These are phyloP conservation scores for Staphylotrichum tortipilum DNA, from an alignment of 495 filamentous ascomycete genomes.

Conservation along the genomic window DNA sequence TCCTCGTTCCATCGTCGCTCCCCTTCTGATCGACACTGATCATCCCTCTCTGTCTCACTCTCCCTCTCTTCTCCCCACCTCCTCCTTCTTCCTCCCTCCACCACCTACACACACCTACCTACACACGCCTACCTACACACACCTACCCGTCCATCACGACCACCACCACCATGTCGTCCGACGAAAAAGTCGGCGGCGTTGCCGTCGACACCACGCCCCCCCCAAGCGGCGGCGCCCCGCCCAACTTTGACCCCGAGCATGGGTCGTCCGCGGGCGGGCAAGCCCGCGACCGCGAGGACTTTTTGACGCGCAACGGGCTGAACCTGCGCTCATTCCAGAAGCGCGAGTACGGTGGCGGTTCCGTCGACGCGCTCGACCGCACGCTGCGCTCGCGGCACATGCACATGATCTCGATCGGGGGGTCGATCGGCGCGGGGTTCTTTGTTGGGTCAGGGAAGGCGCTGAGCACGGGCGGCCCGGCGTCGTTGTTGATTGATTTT, in stretches of 20 bases:
- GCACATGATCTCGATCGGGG: slow-evolving; percentile 71
- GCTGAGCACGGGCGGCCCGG: slow-evolving; percentile 38
- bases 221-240: slow-evolving; percentile 19
- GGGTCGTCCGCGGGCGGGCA: slow-evolving; percentile 2
- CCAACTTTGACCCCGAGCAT: slow-evolving; percentile 21
- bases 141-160: neutral
- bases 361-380: slow-evolving; percentile 42
- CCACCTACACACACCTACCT: neutral
- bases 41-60: no score
- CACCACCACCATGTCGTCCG: slow-evolving; percentile 24
- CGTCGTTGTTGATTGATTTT: slow-evolving; percentile 46
- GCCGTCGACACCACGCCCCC: slow-evolving; percentile 14
- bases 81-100: slow-evolving; percentile 8
- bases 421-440: slow-evolving; percentile 61
- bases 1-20: neutral
- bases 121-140: neutral
- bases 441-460: slow-evolving; percentile 47
- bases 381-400: slow-evolving; percentile 57
- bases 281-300: slow-evolving; percentile 25
- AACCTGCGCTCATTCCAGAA: slow-evolving; percentile 43
- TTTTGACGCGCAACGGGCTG: slow-evolving; percentile 43
- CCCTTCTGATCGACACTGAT: neutral
- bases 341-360: slow-evolving; percentile 30
- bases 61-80: slow-evolving; percentile 4
- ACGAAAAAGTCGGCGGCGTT: slow-evolving; percentile 17